phyloP scores from a whole-genome alignment of 768 basidiomycete genomes.

The Candolleomyces aberdarensis region DNA sequence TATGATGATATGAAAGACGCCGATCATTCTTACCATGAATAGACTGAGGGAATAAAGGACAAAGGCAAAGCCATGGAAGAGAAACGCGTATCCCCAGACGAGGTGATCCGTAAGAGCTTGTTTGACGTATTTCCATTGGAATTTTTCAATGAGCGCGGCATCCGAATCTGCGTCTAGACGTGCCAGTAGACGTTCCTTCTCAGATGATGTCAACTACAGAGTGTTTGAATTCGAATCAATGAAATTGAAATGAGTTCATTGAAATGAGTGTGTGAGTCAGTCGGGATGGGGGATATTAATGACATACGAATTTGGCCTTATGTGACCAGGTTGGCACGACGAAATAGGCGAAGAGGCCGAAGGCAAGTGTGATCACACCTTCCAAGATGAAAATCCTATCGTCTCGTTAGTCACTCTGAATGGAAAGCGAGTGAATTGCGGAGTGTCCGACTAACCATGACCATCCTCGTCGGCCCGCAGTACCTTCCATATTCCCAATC shows the following conservation, averaged over 20 bases:
- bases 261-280: too few relatives aligned
- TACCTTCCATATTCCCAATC: slow-evolving; percentile 58
- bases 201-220: slow-evolving; percentile 50
- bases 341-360: slow-evolving; percentile 49
- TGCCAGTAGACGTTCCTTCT: slow-evolving; percentile 46
- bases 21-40: slow-evolving; percentile 41
- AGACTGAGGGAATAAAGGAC: slow-evolving; percentile 56
- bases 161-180: slow-evolving; percentile 54
- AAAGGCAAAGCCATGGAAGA: slow-evolving; percentile 63
- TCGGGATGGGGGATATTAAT: background rate
- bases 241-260: background rate
- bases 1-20: too few relatives aligned
- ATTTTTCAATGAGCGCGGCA: slow-evolving; percentile 48
- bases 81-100: slow-evolving; percentile 56
- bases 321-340: slow-evolving; percentile 60
- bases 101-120: slow-evolving; percentile 58
- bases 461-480: slow-evolving; percentile 61
- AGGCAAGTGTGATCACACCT: slow-evolving; percentile 46
- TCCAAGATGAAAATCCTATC: slow-evolving; percentile 58
- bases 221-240: slow-evolving; percentile 24
- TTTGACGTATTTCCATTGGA: slow-evolving; percentile 54
- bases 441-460: slow-evolving; percentile 38
- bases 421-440: too few relatives aligned
- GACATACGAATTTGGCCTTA: slow-evolving; percentile 51
- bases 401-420: background rate